Evolutionary conservation across 768 basidiomycete genomes (phyloP), one percentile per base, ranked within the genome.

Genomic region (Agrocybe chaxingu): DNA sequence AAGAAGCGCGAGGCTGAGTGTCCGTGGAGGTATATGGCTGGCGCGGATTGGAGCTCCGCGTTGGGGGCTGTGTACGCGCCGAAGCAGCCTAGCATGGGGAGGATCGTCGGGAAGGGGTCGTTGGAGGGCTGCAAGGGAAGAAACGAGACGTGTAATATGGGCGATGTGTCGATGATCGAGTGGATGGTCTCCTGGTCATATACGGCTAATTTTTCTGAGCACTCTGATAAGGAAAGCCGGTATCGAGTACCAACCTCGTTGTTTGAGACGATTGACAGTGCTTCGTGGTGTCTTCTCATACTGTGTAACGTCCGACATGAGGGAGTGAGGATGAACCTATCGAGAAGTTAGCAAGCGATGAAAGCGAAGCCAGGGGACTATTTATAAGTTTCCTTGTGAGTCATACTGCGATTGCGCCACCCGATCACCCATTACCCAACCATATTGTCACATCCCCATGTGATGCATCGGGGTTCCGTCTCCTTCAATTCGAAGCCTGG

Each of bases 31-130:
- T 65, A 65, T 18, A 65, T 47, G 9, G 55, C 51, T 1, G 51
- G 41, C 8, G 59, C 45, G 6, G 58, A 53, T 3, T 46, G 50
- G 8, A 53, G 40, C 8, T 48, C 31, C 5, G 50, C 45, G 18
- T 34, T 48, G 1, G 37, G 40, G n/a, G 47, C 11, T 0, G 54
- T 56, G 46, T 48, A 65, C 2, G 56, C 33, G 4, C 64, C 62
- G 12, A 57, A 62, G 29, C 55, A 59, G 6, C 57, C 64, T 7
- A 65, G 56, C 61, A 63, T 63, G 3, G 64, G 62, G 2, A 65
- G 54, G 43, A 61, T 60, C 1, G 64, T 59, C 2, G 62, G 64
- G 41, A 65, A 65, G 0, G 64, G 64, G 37, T 65, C 64, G 41
- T 62, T 57, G 3, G 59, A 59, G 7, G 53, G 19, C 0, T 54